Conservation (phyloP, 805 yeast genomes). For the Candida tibetensis region DNA sequence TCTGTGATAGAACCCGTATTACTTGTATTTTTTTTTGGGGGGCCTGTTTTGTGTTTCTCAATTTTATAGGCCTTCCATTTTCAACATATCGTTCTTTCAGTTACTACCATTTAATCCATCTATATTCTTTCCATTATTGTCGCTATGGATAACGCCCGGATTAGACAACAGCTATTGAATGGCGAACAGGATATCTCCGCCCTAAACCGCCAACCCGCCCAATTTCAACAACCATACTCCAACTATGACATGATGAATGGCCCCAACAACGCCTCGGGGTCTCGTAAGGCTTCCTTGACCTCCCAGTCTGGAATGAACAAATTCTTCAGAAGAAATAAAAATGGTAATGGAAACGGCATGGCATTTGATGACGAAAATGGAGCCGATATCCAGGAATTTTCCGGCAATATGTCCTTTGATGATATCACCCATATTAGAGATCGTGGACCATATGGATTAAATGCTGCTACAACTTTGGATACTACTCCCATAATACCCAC, state of each 20-base stretch:
- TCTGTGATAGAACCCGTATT: background rate
- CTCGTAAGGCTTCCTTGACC: slow-evolving; percentile 38
- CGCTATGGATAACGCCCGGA: slow-evolving; percentile 16
- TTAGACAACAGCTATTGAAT: slow-evolving; percentile 33
- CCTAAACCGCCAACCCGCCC: slow-evolving; percentile 3
- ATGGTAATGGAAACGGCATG: slow-evolving; percentile 22
- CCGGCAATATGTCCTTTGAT: slow-evolving; percentile 51
- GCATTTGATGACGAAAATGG: slow-evolving; percentile 39
- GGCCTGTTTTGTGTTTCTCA: background rate
- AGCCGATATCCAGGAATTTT: slow-evolving; percentile 33
- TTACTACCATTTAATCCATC: no score
- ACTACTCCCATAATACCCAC: slow-evolving; percentile 79
- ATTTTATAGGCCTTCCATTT: background rate
- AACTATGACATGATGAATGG: slow-evolving; percentile 25
- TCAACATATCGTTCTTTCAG: background rate
- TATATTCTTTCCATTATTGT: background rate
- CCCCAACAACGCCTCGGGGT: slow-evolving; percentile 12
- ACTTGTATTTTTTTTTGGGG: background rate
- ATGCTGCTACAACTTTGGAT: slow-evolving; percentile 38
- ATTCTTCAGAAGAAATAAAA: slow-evolving; percentile 41
- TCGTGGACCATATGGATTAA: slow-evolving; percentile 62
- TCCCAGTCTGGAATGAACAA: slow-evolving; percentile 39
- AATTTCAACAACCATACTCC: slow-evolving; percentile 11
- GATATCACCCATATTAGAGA: slow-evolving; percentile 64
- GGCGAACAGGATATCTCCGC: slow-evolving; percentile 28